Evolutionary conservation across 371 early-diverging fungal genomes (phyloP), one percentile per base, ranked within the genome.

Genomic region (Apophysomyces variabilis): DNA sequence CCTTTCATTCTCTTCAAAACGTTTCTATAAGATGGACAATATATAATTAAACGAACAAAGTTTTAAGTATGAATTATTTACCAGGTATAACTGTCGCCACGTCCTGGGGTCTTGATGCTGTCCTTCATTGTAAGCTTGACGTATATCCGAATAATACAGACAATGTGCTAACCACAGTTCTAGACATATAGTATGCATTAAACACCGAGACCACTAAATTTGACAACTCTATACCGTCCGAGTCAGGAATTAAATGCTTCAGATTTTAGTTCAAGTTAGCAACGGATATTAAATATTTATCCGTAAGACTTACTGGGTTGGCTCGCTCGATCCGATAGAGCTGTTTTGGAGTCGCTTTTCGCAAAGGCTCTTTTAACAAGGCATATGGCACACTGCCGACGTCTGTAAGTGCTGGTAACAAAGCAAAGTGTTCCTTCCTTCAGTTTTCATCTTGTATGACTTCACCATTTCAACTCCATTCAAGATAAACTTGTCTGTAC

Each of bases 161-260:
- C 75, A 73, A 47, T 82, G 82, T 7, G 64, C 43, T 7, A 82
- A 57, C 82, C 82, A 82, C 9, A 82, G 59, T 38, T 77, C 82
- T 82, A 61, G 26, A 38, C 4, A 60, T 9, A 58, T 45, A 66
- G 58, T 39, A 62, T 14, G 13, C 8, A 18, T 35, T 16, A 18
- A 57, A 32, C 41, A 37, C 13, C 14, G 9, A 58, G 50, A 46
- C 11, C 36, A 18, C 16, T 54, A 36, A 9, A 26, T 3, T 61
- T 61, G 0, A n/a, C 7, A 5, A 45, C 37, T 37, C 9, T 50
- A 26, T 67, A 82, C 82, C 82, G 59, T 74, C 62, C 9, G 79
- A 73, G 39, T 77, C 73, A 38, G 65, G 62, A 4, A 69, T 57
- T n/a, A 79, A 61, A 38, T 77, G 76, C 81, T 81, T 58, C 36